phyloP scores from a whole-genome alignment of 306 rosid genomes.

The Luffa aegyptiaca region DNA sequence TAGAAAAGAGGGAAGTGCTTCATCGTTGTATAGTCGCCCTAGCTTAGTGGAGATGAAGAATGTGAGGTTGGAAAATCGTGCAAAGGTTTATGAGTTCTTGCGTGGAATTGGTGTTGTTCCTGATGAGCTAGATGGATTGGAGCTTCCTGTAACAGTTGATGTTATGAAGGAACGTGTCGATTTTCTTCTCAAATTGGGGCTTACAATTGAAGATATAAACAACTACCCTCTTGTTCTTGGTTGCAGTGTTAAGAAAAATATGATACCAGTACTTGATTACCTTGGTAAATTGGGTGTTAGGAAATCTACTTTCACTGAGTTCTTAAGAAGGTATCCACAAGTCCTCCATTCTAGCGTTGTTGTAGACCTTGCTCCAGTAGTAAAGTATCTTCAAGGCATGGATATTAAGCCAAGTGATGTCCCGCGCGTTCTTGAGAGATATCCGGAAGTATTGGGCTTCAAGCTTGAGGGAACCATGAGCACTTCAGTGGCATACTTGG shows the following conservation, averaged over 20 bases:
- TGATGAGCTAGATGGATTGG: conserved; percentile 98
- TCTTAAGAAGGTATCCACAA: conserved; percentile 83
- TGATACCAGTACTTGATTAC: conserved; percentile 96
- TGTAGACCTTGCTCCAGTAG: conserved; percentile 78
- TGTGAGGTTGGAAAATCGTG: conserved; percentile 45
- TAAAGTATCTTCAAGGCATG: conserved; percentile 89
- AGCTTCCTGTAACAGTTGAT: conserved; percentile 86
- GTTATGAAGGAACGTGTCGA: conserved; percentile 89
- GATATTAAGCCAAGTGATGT: conserved; percentile 67
- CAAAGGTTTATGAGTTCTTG: conserved; percentile 63
- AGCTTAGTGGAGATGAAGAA: conserved; percentile 75
- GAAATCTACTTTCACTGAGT: conserved; percentile 66
- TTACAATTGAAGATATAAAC: conserved; percentile 70
- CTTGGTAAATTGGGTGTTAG: conserved; percentile 95
- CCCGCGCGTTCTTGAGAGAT: conserved; percentile 80
- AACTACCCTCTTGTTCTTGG: conserved; percentile 95
- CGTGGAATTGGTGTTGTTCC: conserved; percentile 69
- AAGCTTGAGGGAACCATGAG: conserved; percentile 99
- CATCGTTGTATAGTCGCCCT: conserved; percentile 63
- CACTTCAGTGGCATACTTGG: conserved; percentile 85
- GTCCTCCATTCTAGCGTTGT: conserved; percentile 97
- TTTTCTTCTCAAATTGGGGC: conserved; percentile 84
- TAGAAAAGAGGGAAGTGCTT: conserved; percentile 33
- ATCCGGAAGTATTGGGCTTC: conserved; percentile 83
- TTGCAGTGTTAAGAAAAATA: conserved; percentile 94